phyloP scores from a whole-genome alignment of 1,139 yeast genomes.

The Lodderomyces elongisporus region DNA sequence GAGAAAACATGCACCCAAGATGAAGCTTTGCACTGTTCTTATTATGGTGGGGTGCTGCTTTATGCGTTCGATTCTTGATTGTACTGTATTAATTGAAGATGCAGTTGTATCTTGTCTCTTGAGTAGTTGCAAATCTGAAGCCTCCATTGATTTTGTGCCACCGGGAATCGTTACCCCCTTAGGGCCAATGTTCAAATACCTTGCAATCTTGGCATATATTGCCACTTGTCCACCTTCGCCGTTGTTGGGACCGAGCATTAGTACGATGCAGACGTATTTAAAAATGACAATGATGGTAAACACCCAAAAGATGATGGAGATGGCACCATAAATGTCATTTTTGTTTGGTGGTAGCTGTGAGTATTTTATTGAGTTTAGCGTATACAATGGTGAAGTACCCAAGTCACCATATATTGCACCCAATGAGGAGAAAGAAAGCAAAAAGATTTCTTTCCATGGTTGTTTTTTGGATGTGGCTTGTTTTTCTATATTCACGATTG shows the following conservation, averaged over 20 bases:
- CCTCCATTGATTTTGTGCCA: slow-evolving; percentile 13
- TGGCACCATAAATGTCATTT: slow-evolving; percentile 46
- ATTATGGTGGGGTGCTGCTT: slow-evolving; percentile 22
- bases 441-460: slow-evolving; percentile 20
- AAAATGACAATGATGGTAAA: slow-evolving; percentile 49
- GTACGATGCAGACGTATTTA: slow-evolving; percentile 47
- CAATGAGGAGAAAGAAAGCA: slow-evolving; percentile 32
- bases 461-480: slow-evolving; percentile 12
- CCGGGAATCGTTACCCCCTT: slow-evolving; percentile 43
- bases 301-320: slow-evolving; percentile 50
- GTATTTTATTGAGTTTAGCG: slow-evolving; percentile 41
- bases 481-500: slow-evolving; percentile 2
- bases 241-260: slow-evolving; percentile 47
- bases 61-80: slow-evolving; percentile 12
- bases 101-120: slow-evolving; percentile 37
- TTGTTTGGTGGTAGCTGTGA: slow-evolving; percentile 24
- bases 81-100: slow-evolving; percentile 19
- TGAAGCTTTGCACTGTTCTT: slow-evolving; percentile 25
- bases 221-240: slow-evolving; percentile 65
- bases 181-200: slow-evolving; percentile 44
- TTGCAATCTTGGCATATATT: slow-evolving; percentile 52
- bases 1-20: slow-evolving; percentile 41
- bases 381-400: slow-evolving; percentile 58
- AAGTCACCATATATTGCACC: slow-evolving; percentile 62
- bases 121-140: slow-evolving; percentile 32